These are phyloP conservation scores for Cordyceps farinosa DNA, from an alignment of 2,329 filamentous ascomycete species.

Conservation along the genomic window DNA sequence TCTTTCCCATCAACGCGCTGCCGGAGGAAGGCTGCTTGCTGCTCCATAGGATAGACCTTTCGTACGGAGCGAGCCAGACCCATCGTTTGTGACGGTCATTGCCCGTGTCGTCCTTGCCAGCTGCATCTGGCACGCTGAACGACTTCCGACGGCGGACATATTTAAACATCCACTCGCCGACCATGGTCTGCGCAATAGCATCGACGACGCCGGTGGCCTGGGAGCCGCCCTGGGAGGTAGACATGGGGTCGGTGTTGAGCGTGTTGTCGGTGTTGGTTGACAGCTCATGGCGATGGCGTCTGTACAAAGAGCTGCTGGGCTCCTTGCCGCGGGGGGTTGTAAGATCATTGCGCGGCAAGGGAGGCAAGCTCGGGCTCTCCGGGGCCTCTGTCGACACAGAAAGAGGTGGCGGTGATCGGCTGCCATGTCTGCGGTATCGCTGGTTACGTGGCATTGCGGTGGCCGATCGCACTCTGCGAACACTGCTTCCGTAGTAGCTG, in stretches of 20 bases:
- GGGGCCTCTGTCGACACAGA: conserved; percentile 64
- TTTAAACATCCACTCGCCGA: conserved; percentile 96
- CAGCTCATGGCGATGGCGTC: conserved; percentile 51
- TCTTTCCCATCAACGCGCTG: conserved; percentile 86
- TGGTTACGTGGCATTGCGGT: conserved; percentile 62
- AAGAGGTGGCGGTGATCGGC: conserved; percentile 61
- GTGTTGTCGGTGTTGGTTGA: conserved; percentile 60
- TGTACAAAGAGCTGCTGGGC: conserved; percentile 38
- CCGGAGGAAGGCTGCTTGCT: conserved; percentile 92
- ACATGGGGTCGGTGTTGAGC: conserved; percentile 35
- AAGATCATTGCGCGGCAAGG: conserved; percentile 69
- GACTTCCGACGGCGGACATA: conserved; percentile 85
- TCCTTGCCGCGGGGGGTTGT: conserved; percentile 54
- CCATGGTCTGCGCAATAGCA: conserved; percentile 96
- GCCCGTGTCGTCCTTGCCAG: conserved; percentile 65
- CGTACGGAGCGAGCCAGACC: conserved; percentile 98
- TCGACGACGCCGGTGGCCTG: conserved; percentile 83
- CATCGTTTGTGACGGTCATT: conserved; percentile 88
- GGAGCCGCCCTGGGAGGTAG: conserved; percentile 52
- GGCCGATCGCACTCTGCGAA: conserved; percentile 83
- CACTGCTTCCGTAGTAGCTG: conserved; percentile 56
- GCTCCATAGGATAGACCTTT: conserved; percentile 95
- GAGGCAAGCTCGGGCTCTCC: conserved; percentile 68
- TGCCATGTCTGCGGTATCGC: conserved; percentile 47
- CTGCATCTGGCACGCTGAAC: conserved; percentile 72